phyloP scores from a whole-genome alignment of 495 filamentous ascomycete genomes.

The Tuber microsphaerosporum region DNA sequence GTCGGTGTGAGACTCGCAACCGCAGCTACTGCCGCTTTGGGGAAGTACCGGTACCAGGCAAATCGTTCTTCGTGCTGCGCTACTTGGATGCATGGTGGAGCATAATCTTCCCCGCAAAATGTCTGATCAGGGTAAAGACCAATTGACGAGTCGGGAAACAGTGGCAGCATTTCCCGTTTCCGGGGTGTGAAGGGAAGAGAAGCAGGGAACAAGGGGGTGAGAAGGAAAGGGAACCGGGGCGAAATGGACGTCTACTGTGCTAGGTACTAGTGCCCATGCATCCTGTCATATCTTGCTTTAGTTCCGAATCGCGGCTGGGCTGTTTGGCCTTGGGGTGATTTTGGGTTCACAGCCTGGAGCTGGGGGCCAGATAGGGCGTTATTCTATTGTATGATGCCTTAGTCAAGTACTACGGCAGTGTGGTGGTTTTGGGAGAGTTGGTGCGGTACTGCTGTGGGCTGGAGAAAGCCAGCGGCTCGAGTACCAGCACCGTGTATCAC shows the following conservation, averaged over 20 bases:
- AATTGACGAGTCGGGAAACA: not conserved
- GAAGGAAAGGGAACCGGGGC: not conserved
- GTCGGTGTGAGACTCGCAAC: not conserved
- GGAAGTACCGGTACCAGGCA: not conserved
- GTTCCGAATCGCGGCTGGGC: not conserved
- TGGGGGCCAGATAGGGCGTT: not conserved
- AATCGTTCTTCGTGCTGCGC: not conserved
- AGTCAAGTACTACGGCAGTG: not conserved
- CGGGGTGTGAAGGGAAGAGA: not conserved
- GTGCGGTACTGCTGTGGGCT: not conserved
- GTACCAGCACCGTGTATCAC: not conserved
- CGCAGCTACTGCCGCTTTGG: not conserved
- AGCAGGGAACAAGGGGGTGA: not conserved
- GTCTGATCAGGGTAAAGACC: not conserved
- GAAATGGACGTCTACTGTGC: not conserved
- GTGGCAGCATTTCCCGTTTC: not conserved
- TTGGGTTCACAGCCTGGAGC: not conserved
- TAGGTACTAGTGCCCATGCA: too few species aligned
- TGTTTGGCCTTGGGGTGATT: not conserved
- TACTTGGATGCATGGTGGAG: not conserved
- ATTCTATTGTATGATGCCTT: not conserved
- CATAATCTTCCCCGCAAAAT: not conserved
- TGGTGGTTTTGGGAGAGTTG: not conserved
- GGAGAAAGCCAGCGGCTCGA: not conserved
- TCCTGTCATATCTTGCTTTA: not conserved